Conservation (phyloP, 129 eudicot species). For the Sambucus nigra region DNA sequence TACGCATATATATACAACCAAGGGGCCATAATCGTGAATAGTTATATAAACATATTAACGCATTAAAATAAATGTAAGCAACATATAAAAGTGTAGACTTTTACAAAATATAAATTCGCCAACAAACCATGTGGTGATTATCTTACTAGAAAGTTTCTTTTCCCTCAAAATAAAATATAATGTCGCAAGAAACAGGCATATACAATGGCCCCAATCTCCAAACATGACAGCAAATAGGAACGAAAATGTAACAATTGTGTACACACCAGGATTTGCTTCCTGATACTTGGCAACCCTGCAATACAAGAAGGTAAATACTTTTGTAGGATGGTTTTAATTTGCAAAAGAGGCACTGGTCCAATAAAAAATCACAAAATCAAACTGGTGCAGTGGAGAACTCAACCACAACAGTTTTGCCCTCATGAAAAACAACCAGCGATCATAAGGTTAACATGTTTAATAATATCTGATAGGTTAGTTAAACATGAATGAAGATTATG, state of each 20-base stretch:
- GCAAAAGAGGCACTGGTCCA: neutral
- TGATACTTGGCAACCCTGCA: conserved; percentile 91
- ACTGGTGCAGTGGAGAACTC: neutral
- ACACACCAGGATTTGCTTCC: conserved; percentile 89
- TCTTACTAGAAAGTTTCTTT: conserved; percentile 63
- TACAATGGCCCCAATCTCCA: conserved; percentile 99
- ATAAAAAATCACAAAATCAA: neutral
- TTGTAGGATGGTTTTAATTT: neutral
- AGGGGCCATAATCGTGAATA: no score
- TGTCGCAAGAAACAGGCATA: conserved; percentile 84
- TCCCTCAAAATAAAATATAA: conserved; percentile 61
- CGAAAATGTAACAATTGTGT: conserved; percentile 74
- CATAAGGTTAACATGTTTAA: no score
- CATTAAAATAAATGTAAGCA: no score
- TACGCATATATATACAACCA: no score
- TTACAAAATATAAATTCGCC: neutral
- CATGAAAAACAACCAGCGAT: no score
- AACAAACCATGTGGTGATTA: conserved; percentile 16
- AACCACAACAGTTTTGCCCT: no score
- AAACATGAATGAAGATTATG: no score
- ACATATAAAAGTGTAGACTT: neutral
- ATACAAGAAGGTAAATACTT: conserved; percentile 5
- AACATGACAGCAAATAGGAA: conserved; percentile 94
- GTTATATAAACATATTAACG: no score
- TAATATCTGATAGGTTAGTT: no score